Percentiles rank a stretch among this genome's conserved stretches.
Conservation (phyloP, 2,329 filamentous ascomycete genomes). For the Paracoccidioides brasiliensis region DNA sequence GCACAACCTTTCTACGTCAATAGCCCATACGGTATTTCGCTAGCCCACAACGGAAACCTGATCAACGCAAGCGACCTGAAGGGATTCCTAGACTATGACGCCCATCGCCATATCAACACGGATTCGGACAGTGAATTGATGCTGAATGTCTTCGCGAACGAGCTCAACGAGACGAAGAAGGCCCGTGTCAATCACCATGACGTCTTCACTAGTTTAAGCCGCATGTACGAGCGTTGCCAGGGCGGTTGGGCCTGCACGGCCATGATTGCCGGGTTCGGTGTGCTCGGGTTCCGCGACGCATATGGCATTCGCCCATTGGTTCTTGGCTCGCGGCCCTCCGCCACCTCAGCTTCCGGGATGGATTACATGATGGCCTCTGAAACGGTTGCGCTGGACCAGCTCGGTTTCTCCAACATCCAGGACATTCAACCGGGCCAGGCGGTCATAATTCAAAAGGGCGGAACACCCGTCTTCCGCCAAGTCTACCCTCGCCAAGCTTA, state of each 20-base stretch:
- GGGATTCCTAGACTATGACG: constrained; percentile 60
- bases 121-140: constrained; percentile 80
- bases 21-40: constrained; percentile 66
- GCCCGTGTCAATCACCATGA: constrained; percentile 66
- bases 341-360: constrained; percentile 44
- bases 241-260: constrained; percentile 70
- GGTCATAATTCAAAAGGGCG: constrained; percentile 71
- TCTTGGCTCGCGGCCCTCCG: constrained; percentile 59
- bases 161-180: constrained; percentile 68
- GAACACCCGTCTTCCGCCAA: constrained; percentile 60
- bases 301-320: constrained; percentile 75
- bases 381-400: constrained; percentile 67
- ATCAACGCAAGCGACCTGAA: constrained; percentile 63
- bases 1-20: constrained; percentile 92
- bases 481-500: constrained; percentile 56
- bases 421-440: constrained; percentile 76
- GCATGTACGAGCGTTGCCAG: constrained; percentile 60
- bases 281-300: constrained; percentile 66
- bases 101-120: constrained; percentile 78
- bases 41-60: constrained; percentile 79
- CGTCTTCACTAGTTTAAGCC: constrained; percentile 56
- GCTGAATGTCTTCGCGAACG: constrained; percentile 77
- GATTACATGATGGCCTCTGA: constrained; percentile 92
- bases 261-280: constrained; percentile 70
- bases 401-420: constrained; percentile 62